phyloP scores from a whole-genome alignment of 192 early-diverging fungal species.

The Linnemannia zychae region DNA sequence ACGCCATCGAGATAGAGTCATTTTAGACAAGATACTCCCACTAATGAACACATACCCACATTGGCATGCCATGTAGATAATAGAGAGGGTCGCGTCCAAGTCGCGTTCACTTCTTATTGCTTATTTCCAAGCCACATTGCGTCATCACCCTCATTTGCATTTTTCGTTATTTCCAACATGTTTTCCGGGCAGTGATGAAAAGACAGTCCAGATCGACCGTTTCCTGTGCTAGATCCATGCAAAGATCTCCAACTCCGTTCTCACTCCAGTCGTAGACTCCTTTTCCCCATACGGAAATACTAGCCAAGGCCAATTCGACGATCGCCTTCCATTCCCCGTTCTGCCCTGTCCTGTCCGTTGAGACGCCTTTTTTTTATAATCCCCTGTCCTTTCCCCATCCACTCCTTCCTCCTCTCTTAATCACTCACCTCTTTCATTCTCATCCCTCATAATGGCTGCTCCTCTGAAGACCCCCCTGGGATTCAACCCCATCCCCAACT shows the following conservation, averaged over 20 bases:
- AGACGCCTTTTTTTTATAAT: not conserved
- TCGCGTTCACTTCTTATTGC: not conserved
- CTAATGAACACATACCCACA: not conserved
- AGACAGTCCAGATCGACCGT: not conserved
- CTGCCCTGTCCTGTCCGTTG: not conserved
- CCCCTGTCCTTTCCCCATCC: not conserved
- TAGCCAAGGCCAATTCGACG: not conserved
- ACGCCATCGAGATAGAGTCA: not conserved
- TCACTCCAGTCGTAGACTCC: not conserved
- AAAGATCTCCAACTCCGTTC: not conserved
- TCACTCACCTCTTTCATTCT: not conserved
- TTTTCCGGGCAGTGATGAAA: not conserved
- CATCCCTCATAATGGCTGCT: slow-evolving; percentile 34
- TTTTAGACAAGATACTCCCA: not conserved
- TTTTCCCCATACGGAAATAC: not conserved
- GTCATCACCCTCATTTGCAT: not conserved
- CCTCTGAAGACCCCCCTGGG: slow-evolving; percentile 52
- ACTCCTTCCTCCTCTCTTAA: not conserved
- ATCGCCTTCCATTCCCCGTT: not conserved
- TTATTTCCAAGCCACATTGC: not conserved
- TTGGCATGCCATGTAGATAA: too few species aligned
- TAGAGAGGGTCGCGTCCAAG: not conserved
- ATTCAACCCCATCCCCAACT: slow-evolving; percentile 48
- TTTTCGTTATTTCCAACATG: not conserved
- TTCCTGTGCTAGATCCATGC: not conserved